Base-by-base conservation (phyloP, 345 rosid genomes). In the Abelmoschus esculentus region DNA sequence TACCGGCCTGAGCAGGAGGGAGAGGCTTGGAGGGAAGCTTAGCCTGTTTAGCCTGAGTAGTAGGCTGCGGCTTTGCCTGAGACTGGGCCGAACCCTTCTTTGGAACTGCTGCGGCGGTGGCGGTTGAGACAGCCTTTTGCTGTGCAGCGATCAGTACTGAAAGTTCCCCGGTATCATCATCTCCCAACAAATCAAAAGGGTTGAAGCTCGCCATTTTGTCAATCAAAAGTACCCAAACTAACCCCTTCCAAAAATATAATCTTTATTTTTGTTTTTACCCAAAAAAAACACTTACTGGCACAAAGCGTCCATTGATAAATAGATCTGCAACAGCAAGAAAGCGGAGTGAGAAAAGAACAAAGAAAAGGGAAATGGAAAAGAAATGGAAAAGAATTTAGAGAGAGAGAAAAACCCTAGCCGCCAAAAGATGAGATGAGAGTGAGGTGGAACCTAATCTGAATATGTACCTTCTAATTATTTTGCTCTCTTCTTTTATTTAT, bases 181-280 rank as follows among this genome's bases (percentile, higher is more conserved):
- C 91, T 3, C 85, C 96, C 46, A 95, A 80, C 82, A 90, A 85
- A 81, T 83, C 86, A 67, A 95, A 95, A 10, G 90, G 92, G 85
- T 95, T 95, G 86, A 49, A 5, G 72, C 89, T 85, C 66, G 99
- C 82, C 99, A 95, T 93, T 76, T 73, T 61, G 55, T 38, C 11
- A 42, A 42, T 55, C 22, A 40, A 28, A 53, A 70, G 1, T 22
- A 40, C 19, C 74, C 61, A 61, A 42, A 61, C 26, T 52, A 26
- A 59, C 3, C 57, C 56, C 66, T 4, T 17, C 49, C 49, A 17
- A 42, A 42, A 12, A 42, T 42, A 10, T 42, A 10, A 42, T 42
- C 46, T 42, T 42, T 42, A 12, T 12, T 42, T 42, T 22, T 22
- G 26, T 22, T 22, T 22, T 22, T 22, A 22, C 26, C 26, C 26